Percentiles rank a stretch among this genome's conserved stretches.
Conservation (phyloP, 768 basidiomycete genomes). For the Amanita jacksonii region DNA sequence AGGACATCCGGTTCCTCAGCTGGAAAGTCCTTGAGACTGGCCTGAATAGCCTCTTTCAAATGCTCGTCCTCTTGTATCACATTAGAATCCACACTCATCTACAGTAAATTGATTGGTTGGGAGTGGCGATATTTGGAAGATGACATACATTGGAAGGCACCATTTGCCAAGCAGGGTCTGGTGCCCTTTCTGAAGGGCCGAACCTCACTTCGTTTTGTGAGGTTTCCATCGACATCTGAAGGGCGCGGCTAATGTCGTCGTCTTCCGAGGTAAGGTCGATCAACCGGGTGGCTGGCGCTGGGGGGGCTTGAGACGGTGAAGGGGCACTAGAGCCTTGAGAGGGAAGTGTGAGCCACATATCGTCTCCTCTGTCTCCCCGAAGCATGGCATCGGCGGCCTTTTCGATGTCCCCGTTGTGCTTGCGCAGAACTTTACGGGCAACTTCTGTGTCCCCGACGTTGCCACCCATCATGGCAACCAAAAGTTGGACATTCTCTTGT, state of each 20-base stretch:
- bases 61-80: conserved; percentile 48
- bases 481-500: conserved; percentile 22
- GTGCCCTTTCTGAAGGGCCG: conserved; percentile 49
- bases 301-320: conserved; percentile 15
- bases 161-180: conserved; percentile 61
- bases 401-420: conserved; percentile 48
- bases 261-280: conserved; percentile 54
- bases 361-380: conserved; percentile 38
- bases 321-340: conserved; percentile 13
- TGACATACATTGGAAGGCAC: conserved; percentile 55
- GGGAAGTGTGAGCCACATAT: conserved; percentile 13
- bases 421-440: conserved; percentile 47
- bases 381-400: conserved; percentile 47
- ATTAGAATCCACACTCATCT: conserved; percentile 24
- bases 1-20: conserved; percentile 42
- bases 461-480: conserved; percentile 26
- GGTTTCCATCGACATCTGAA: conserved; percentile 43
- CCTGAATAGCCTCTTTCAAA: conserved; percentile 63
- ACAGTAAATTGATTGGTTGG: conserved; percentile 10
- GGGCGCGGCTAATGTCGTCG: conserved; percentile 41
- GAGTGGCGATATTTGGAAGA: conserved; percentile 3
- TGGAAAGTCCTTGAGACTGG: conserved; percentile 49
- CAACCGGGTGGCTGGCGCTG: conserved; percentile 22
- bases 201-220: conserved; percentile 33
- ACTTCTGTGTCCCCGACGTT: conserved; percentile 30